A percentile compares a stretch with the other conserved stretches of the same genome.
Conservation (phyloP, 208 protist species). For the Crithidia bombi region DNA sequence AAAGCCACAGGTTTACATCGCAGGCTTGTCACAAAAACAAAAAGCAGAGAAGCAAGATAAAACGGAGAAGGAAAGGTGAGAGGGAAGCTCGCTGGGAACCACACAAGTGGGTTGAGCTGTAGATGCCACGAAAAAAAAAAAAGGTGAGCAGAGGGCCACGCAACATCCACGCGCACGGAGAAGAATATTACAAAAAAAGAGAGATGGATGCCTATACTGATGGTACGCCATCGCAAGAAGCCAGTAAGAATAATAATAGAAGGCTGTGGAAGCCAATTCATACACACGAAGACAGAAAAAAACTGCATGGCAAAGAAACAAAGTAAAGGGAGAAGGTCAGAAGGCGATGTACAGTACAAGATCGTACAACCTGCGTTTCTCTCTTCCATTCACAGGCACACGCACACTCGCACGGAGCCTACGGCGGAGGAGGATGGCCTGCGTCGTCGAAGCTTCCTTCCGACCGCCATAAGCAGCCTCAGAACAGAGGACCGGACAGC, state of each 20-base stretch:
- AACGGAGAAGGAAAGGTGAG: conserved; percentile 4
- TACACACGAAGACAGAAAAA: no score
- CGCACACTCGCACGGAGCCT: background rate
- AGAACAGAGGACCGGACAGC: background rate
- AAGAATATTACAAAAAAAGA: background rate
- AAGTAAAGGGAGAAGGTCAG: no score
- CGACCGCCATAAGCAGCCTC: background rate
- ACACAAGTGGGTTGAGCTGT: no score
- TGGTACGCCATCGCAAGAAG: no score
- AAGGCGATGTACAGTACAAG: no score
- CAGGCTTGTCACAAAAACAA: background rate
- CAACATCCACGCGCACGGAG: no score
- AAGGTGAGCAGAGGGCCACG: background rate
- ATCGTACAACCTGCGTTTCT: no score
- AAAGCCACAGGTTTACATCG: background rate
- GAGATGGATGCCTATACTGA: background rate
- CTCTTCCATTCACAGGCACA: no score
- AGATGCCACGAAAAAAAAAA: conserved; percentile 3
- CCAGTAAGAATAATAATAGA: background rate
- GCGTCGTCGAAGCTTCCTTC: background rate
- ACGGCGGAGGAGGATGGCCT: background rate
- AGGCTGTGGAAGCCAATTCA: background rate
- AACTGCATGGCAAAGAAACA: no score
- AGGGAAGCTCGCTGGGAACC: no score
- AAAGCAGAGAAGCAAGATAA: background rate